Evolutionary conservation across 306 rosid species (phyloP).

Genomic region (Lathyrus aphaca): DNA sequence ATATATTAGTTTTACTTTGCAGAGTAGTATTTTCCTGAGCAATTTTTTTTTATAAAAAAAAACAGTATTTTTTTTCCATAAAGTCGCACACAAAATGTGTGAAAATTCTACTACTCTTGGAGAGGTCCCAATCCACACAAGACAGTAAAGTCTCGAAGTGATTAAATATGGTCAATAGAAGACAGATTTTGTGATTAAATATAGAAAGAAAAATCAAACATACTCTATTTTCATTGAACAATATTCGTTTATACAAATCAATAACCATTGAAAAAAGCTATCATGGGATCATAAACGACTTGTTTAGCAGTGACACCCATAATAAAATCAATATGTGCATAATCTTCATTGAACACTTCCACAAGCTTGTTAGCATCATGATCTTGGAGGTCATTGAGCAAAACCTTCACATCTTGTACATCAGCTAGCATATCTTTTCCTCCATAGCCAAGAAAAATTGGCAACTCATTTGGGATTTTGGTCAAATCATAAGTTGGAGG

Average conservation of each 20-base stretch:
- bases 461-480: constrained; percentile 59
- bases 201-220: too few relatives aligned
- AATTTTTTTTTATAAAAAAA: too few relatives aligned
- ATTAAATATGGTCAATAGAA: too few relatives aligned
- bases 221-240: too few relatives aligned
- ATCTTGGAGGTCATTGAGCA: constrained; percentile 54
- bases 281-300: constrained; percentile 57
- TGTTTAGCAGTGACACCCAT: constrained; percentile 57
- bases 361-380: constrained; percentile 57
- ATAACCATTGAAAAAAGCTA: constrained; percentile 51
- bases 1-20: too few relatives aligned
- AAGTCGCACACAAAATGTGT: too few relatives aligned
- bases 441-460: constrained; percentile 61
- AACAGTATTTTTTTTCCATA: too few relatives aligned
- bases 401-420: constrained; percentile 51
- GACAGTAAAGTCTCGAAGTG: too few relatives aligned
- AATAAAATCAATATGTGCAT: constrained; percentile 71
- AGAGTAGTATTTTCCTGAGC: too few relatives aligned
- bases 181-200: too few relatives aligned
- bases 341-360: constrained; percentile 42
- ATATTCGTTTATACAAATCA: constrained; percentile 17
- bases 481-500: constrained; percentile 63
- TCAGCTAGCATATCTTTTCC: constrained; percentile 54
- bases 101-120: too few relatives aligned
- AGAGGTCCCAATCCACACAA: too few relatives aligned